phyloP scores from a whole-genome alignment of 2,329 filamentous ascomycete genomes.

The Aspergillus tamarii region DNA sequence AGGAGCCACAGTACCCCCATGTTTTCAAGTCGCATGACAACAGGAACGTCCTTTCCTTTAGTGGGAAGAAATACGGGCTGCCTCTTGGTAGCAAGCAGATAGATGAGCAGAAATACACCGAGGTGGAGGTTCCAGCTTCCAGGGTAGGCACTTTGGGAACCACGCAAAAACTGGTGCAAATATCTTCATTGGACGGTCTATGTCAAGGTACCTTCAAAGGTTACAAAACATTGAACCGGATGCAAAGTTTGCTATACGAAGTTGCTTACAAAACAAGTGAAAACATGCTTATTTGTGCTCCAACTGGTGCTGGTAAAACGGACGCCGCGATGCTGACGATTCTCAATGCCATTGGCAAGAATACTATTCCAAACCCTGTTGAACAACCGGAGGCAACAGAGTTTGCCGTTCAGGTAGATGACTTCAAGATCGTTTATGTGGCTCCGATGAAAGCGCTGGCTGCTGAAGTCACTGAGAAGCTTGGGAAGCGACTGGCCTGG shows the following conservation, averaged over 20 bases:
- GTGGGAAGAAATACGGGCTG: slow-evolving; percentile 80
- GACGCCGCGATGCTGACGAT: slow-evolving; percentile 98
- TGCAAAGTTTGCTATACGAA: slow-evolving; percentile 96
- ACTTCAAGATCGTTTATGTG: slow-evolving; percentile 98
- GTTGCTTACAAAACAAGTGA: slow-evolving; percentile 95
- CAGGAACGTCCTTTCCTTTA: slow-evolving; percentile 79
- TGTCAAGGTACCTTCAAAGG: slow-evolving; percentile 91
- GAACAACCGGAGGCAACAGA: slow-evolving; percentile 74
- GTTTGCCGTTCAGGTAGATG: slow-evolving; percentile 79
- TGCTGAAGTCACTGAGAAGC: slow-evolving; percentile 92
- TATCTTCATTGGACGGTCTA: slow-evolving; percentile 82
- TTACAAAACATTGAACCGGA: slow-evolving; percentile 91
- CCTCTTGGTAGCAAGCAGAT: slow-evolving; percentile 73
- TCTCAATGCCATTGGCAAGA: slow-evolving; percentile 85
- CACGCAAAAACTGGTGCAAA: slow-evolving; percentile 75
- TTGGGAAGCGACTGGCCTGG: slow-evolving; percentile 90
- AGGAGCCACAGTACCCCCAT: slow-evolving; percentile 83
- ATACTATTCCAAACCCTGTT: slow-evolving; percentile 76
- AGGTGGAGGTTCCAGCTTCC: slow-evolving; percentile 82
- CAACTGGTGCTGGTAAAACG: slow-evolving; percentile 97
- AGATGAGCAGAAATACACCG: slow-evolving; percentile 81
- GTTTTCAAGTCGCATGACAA: slow-evolving; percentile 84
- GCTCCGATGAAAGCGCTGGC: slow-evolving; percentile 98
- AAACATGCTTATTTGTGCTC: slow-evolving; percentile 98
- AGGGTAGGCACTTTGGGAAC: slow-evolving; percentile 73